Evolutionary conservation across 805 yeast genomes (phyloP).

Genomic region (Wickerhamomyces ciferrii): DNA sequence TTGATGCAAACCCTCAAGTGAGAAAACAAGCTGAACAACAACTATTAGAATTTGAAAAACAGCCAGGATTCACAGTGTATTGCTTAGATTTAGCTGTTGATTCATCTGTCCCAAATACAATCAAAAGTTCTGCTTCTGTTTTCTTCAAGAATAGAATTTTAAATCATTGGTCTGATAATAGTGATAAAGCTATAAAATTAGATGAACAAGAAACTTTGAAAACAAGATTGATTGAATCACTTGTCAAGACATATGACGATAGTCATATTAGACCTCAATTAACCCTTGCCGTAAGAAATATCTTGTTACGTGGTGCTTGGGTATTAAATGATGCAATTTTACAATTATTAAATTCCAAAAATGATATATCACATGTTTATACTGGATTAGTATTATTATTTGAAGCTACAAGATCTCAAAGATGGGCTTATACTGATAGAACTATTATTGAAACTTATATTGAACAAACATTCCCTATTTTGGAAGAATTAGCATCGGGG

Average conservation of each 20-base stretch:
- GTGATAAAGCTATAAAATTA: conserved; percentile 25
- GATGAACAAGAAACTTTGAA: conserved; percentile 54
- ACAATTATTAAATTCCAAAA: conserved; percentile 29
- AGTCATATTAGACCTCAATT: conserved; percentile 48
- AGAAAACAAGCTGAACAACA: conserved; percentile 52
- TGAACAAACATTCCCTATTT: conserved; percentile 46
- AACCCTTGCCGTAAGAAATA: conserved; percentile 49
- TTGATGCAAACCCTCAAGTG: conserved; percentile 43
- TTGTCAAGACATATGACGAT: conserved; percentile 37
- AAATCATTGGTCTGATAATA: conserved; percentile 42
- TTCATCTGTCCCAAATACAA: conserved; percentile 31
- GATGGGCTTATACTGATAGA: conserved; percentile 50
- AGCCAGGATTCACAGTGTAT: conserved; percentile 53
- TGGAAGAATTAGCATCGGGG: conserved; percentile 45
- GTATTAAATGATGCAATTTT: conserved; percentile 23
- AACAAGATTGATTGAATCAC: conserved; percentile 46
- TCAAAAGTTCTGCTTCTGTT: conserved; percentile 59
- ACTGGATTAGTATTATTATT: conserved; percentile 52
- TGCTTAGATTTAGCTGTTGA: conserved; percentile 46
- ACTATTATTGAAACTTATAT: conserved; percentile 43
- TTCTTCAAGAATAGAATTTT: conserved; percentile 62
- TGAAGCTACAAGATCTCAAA: conserved; percentile 49
- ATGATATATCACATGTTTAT: conserved; percentile 34
- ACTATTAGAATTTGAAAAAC: conserved; percentile 44
- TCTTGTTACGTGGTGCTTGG: conserved; percentile 41